Evolutionary conservation across 345 rosid genomes (phyloP).

Genomic region (Boechera retrofracta): DNA sequence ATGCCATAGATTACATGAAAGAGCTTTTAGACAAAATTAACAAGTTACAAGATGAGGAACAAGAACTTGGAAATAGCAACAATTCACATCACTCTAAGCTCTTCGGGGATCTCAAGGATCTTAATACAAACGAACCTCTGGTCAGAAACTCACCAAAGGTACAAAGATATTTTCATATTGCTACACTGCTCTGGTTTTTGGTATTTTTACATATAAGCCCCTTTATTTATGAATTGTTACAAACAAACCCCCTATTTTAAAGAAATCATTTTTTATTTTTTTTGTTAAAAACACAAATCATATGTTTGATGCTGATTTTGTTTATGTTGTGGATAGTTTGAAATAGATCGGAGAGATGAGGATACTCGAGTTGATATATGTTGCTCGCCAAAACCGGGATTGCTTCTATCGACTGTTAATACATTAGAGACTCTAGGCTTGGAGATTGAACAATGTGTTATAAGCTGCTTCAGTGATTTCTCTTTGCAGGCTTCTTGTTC

Average conservation of each 20-base stretch:
- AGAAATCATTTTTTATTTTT: no score
- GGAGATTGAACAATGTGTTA: slow-evolving; percentile 90
- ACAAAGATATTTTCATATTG: slow-evolving; percentile 31
- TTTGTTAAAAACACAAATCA: no score
- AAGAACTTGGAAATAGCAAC: slow-evolving; percentile 44
- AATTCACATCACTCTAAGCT: slow-evolving; percentile 40
- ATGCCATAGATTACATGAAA: slow-evolving; percentile 74
- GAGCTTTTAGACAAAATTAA: slow-evolving; percentile 70
- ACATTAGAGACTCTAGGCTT: slow-evolving; percentile 85
- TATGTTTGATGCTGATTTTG: slow-evolving; percentile 12
- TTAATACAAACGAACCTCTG: slow-evolving; percentile 57
- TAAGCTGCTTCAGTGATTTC: slow-evolving; percentile 90
- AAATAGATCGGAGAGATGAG: slow-evolving; percentile 62
- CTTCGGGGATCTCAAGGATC: slow-evolving; percentile 52
- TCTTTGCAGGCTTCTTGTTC: slow-evolving; percentile 95
- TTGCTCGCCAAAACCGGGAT: slow-evolving; percentile 82
- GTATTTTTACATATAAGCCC: slow-evolving; percentile 23
- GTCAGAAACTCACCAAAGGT: slow-evolving; percentile 93
- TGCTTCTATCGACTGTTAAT: slow-evolving; percentile 75
- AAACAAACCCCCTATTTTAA: background rate
- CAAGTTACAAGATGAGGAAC: slow-evolving; percentile 61
- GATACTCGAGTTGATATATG: slow-evolving; percentile 74
- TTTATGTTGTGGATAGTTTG: slow-evolving; percentile 60
- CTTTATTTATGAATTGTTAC: background rate
- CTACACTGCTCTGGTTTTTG: slow-evolving; percentile 6